phyloP scores from a whole-genome alignment of 1,284 basidiomycete species.

The Trametes versicolor region DNA sequence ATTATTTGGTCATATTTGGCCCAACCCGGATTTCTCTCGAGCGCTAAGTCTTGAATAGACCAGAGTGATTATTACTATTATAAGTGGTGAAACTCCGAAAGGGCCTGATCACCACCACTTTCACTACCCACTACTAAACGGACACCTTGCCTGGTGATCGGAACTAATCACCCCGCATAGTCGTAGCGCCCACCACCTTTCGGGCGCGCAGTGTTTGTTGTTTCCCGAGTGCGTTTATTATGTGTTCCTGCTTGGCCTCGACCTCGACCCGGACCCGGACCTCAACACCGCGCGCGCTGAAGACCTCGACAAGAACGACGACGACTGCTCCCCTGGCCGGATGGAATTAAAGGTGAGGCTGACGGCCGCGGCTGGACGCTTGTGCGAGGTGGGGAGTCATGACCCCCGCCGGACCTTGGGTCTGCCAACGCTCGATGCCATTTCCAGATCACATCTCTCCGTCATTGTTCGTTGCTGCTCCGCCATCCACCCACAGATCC shows the following conservation, averaged over 20 bases:
- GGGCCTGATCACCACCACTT: no score
- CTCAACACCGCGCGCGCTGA: slow-evolving; percentile 13
- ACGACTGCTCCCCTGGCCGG: not conserved
- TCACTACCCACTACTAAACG: no score
- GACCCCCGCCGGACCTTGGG: slow-evolving; percentile 6
- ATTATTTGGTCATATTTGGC: no score
- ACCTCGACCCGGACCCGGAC: not conserved
- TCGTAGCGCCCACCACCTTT: no score
- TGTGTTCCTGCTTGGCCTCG: not conserved
- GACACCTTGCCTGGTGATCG: no score
- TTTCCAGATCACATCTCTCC: not conserved
- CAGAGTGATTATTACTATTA: no score
- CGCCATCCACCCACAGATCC: not conserved
- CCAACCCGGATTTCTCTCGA: no score
- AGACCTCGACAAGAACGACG: slow-evolving; percentile 3
- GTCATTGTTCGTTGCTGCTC: slow-evolving; percentile 1
- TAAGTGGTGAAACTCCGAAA: no score
- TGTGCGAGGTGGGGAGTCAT: slow-evolving; percentile 14
- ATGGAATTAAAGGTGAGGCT: slow-evolving; percentile 10
- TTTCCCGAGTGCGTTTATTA: not conserved
- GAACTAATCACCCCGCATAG: no score
- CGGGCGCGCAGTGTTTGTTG: no score
- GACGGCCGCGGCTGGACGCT: slow-evolving; percentile 10
- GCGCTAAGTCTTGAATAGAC: no score
- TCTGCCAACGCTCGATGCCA: slow-evolving; percentile 12